Evolutionary conservation across 257 asterid species (phyloP).

Genomic region (Nicotiana sylvestris): DNA sequence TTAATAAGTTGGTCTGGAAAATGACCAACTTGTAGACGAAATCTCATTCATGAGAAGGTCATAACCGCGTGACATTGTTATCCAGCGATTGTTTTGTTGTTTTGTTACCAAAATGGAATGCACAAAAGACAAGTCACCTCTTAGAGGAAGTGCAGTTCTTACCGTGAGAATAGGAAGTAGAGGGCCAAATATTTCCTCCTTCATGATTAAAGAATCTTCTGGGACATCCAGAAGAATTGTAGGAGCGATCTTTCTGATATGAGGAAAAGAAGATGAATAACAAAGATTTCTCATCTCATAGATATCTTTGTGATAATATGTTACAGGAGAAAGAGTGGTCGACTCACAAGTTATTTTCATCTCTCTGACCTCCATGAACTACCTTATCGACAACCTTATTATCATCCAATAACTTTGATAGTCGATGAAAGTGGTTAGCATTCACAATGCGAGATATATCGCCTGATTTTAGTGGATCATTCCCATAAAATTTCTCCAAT

Average conservation of each 20-base stretch:
- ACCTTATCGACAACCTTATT: conserved; percentile 64
- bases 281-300: background rate
- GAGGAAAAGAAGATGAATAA: conserved; percentile 5
- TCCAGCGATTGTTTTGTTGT: background rate
- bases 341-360: conserved; percentile 65
- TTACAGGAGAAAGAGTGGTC: conserved; percentile 11
- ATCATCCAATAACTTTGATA: conserved; percentile 62
- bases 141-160: conserved; percentile 6
- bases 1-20: background rate
- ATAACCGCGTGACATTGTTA: background rate
- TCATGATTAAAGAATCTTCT: conserved; percentile 64
- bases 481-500: conserved; percentile 69
- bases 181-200: conserved; percentile 91
- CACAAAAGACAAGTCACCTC: background rate
- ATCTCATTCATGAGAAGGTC: background rate
- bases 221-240: conserved; percentile 77
- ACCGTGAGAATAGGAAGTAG: conserved; percentile 83
- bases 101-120: background rate
- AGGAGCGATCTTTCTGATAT: conserved; percentile 72
- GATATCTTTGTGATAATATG: background rate
- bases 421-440: conserved; percentile 61
- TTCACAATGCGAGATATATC: conserved; percentile 79
- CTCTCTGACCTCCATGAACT: conserved; percentile 78
- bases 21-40: background rate
- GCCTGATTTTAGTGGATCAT: conserved; percentile 61